Evolutionary conservation across 768 basidiomycete species (phyloP).

Genomic region (Suillus lakei): DNA sequence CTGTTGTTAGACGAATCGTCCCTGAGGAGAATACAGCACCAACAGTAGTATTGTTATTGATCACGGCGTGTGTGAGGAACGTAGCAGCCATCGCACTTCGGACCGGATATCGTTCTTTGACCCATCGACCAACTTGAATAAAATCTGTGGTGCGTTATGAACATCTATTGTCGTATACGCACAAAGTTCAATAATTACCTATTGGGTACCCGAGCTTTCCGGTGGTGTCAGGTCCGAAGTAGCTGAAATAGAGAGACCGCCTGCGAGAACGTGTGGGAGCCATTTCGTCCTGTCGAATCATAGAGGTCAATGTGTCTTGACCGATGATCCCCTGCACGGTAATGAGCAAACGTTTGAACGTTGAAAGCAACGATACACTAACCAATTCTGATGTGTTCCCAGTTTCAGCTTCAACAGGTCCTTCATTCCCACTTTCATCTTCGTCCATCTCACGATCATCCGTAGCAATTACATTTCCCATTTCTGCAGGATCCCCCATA

Average conservation of each 20-base stretch:
- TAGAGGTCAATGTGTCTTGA: slow-evolving; percentile 71
- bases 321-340: slow-evolving; percentile 63
- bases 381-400: slow-evolving; percentile 27
- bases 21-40: slow-evolving; percentile 7
- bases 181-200: slow-evolving; percentile 46
- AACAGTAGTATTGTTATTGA: slow-evolving; percentile 60
- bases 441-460: slow-evolving; percentile 21
- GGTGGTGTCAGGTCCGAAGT: slow-evolving; percentile 41
- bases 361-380: slow-evolving; percentile 11
- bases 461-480: slow-evolving; percentile 16
- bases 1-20: not conserved
- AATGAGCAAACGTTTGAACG: slow-evolving; percentile 11
- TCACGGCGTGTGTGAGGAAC: slow-evolving; percentile 74
- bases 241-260: slow-evolving; percentile 53
- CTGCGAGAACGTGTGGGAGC: slow-evolving; percentile 61
- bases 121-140: slow-evolving; percentile 63
- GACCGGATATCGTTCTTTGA: slow-evolving; percentile 58
- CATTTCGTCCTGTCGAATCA: slow-evolving; percentile 78
- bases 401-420: slow-evolving; percentile 15
- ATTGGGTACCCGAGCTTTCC: slow-evolving; percentile 62
- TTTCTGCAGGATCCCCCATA: not conserved
- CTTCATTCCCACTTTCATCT: slow-evolving; percentile 24
- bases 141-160: slow-evolving; percentile 47
- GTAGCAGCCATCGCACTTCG: slow-evolving; percentile 63
- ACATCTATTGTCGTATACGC: not conserved